Evolutionary conservation across 805 yeast genomes (phyloP).

Genomic region (Wickerhamomyces tratensis): DNA sequence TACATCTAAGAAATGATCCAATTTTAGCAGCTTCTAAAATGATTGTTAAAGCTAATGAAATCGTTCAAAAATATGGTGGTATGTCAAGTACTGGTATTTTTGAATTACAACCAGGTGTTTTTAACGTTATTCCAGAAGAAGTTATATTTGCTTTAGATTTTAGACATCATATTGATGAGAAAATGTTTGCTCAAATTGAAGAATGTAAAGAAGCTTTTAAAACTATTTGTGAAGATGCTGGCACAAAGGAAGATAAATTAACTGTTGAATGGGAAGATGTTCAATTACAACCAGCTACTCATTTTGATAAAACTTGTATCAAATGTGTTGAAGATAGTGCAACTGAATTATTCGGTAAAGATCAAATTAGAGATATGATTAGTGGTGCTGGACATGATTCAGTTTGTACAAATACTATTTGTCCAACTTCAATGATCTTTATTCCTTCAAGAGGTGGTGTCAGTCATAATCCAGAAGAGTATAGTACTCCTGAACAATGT

Average conservation of each 20-base stretch:
- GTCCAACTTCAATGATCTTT: conserved; percentile 69
- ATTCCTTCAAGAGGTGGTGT: conserved; percentile 61
- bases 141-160: conserved; percentile 51
- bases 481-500: conserved; percentile 52
- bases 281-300: conserved; percentile 43
- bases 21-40: conserved; percentile 47
- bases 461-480: conserved; percentile 60
- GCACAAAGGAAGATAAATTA: conserved; percentile 17
- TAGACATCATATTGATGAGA: conserved; percentile 42
- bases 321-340: conserved; percentile 45
- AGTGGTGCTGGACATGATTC: conserved; percentile 76
- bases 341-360: conserved; percentile 34
- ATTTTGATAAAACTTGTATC: conserved; percentile 43
- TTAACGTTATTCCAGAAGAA: conserved; percentile 57
- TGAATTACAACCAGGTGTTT: conserved; percentile 47
- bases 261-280: conserved; percentile 32
- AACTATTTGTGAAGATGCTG: conserved; percentile 22
- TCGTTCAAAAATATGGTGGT: conserved; percentile 43
- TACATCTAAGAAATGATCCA: conserved; percentile 52
- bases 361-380: conserved; percentile 33
- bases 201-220: conserved; percentile 30
- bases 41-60: conserved; percentile 44
- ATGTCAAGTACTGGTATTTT: conserved; percentile 51
- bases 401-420: conserved; percentile 41
- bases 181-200: conserved; percentile 24